Percentiles rank a stretch among this genome's conserved stretches.
Evolutionary conservation across 768 basidiomycete species (phyloP).

Genomic region (Lactarius sanguifluus): DNA sequence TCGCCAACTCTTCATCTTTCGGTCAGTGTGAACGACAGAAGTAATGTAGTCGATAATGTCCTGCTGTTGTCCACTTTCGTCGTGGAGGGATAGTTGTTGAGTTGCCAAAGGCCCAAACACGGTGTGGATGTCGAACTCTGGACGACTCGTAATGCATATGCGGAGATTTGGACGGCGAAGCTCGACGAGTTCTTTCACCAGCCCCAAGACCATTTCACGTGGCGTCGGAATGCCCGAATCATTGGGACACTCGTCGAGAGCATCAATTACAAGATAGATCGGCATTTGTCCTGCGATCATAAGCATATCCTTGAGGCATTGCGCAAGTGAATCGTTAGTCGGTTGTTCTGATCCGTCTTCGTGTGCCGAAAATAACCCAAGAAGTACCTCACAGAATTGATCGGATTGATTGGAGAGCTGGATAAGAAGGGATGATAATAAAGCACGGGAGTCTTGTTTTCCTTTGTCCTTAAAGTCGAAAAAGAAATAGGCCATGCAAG

Average conservation of each 20-base stretch:
- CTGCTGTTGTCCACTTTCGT: neutral
- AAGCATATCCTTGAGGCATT: neutral
- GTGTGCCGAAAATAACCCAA: neutral
- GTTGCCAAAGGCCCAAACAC: neutral
- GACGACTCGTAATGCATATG: neutral
- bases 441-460: neutral
- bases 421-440: neutral
- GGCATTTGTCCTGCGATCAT: neutral
- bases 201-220: neutral
- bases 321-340: neutral
- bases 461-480: neutral
- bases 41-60: neutral
- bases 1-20: neutral
- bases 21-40: neutral
- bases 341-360: neutral
- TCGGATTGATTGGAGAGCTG: neutral
- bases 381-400: neutral
- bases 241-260: constrained; percentile 10
- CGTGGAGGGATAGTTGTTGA: neutral
- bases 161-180: neutral
- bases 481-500: neutral
- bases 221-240: neutral
- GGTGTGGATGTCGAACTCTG: neutral
- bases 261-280: neutral
- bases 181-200: neutral